phyloP scores from a whole-genome alignment of 2,329 filamentous ascomycete genomes.

The Diaporthe amygdali region DNA sequence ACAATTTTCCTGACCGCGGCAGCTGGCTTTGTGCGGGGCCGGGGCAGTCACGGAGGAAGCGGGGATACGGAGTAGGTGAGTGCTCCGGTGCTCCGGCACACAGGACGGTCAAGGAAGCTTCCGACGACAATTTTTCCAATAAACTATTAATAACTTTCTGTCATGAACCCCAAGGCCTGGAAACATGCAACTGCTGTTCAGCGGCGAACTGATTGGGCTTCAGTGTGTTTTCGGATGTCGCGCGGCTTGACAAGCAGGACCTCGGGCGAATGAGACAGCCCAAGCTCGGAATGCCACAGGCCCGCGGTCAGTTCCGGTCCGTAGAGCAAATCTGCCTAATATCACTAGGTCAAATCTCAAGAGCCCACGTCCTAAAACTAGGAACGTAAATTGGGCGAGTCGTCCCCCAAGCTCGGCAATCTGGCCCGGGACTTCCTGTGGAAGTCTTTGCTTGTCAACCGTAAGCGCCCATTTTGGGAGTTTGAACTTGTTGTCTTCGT shows the following conservation, averaged over 20 bases:
- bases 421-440: background rate
- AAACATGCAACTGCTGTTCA: background rate
- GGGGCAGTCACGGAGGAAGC: slow-evolving; percentile 6
- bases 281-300: background rate
- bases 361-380: background rate
- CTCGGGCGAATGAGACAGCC: background rate
- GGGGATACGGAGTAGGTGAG: slow-evolving; percentile 6
- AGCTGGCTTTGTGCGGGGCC: slow-evolving; percentile 4
- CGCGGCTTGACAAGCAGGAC: background rate
- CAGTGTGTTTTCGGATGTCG: background rate
- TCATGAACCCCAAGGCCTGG: background rate
- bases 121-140: too few species aligned
- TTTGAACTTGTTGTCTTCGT: background rate
- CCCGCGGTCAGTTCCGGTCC: background rate
- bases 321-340: background rate
- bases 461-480: background rate
- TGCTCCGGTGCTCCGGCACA: background rate
- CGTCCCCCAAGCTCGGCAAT: background rate
- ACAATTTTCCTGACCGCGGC: background rate
- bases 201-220: background rate
- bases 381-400: background rate
- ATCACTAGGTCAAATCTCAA: background rate
- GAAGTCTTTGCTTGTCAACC: background rate
- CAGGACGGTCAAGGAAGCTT: background rate
- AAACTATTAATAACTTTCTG: background rate